phyloP scores from a whole-genome alignment of 192 early-diverging fungal genomes.

The Dispira simplex region DNA sequence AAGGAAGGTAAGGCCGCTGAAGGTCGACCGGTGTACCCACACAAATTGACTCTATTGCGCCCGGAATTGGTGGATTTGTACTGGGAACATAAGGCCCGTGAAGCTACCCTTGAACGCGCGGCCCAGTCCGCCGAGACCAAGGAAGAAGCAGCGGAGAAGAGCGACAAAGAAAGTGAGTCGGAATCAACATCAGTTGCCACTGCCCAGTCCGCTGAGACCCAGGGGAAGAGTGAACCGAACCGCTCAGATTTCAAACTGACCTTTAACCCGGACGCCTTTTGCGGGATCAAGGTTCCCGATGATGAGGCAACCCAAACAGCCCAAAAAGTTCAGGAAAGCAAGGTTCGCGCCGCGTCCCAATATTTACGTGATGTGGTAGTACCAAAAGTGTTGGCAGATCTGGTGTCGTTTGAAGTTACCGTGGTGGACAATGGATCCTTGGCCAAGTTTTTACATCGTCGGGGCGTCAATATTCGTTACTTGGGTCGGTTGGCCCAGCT shows the following conservation, averaged over 20 bases:
- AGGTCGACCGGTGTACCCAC: constrained; percentile 56
- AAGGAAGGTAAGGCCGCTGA: constrained; percentile 35
- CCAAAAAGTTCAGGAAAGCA: constrained; percentile 29
- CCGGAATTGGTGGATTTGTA: constrained; percentile 73
- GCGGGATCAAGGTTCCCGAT: constrained; percentile 25
- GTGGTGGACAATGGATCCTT: constrained; percentile 56
- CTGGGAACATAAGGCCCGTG: constrained; percentile 52
- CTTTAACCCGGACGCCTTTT: constrained; percentile 44
- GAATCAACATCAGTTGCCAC: background rate
- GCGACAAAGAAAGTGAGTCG: constrained; percentile 14
- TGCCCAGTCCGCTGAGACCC: constrained; percentile 11
- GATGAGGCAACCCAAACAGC: constrained; percentile 14
- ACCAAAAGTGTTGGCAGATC: constrained; percentile 33
- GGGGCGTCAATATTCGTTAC: constrained; percentile 97
- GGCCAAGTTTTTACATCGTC: constrained; percentile 72
- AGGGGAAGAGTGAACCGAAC: constrained; percentile 12
- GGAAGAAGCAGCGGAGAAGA: constrained; percentile 12
- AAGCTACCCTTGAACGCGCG: constrained; percentile 13
- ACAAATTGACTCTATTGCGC: constrained; percentile 67
- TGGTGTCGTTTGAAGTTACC: constrained; percentile 50
- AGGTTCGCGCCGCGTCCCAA: constrained; percentile 56
- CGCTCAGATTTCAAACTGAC: constrained; percentile 32
- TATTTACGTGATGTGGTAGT: constrained; percentile 59
- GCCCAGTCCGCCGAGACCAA: constrained; percentile 20
- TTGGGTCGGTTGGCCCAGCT: constrained; percentile 59